Conservation (phyloP, 176 grass and related monocot genomes). For the Aegilops speltoides region DNA sequence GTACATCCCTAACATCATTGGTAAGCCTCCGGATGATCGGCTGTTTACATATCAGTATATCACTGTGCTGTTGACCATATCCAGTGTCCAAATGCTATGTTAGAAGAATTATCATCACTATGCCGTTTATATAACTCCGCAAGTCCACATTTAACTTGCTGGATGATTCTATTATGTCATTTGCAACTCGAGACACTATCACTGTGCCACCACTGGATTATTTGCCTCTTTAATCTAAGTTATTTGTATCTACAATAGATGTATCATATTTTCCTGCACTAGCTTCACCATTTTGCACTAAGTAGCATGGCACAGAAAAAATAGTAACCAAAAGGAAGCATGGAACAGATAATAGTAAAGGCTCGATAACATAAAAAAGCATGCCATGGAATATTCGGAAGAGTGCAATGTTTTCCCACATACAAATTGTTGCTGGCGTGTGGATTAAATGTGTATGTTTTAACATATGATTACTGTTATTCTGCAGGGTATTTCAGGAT, state of each 20-base stretch:
- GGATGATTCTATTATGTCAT: not conserved
- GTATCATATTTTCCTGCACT: not conserved
- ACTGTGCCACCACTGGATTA: too few relatives aligned
- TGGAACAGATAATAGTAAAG: not conserved
- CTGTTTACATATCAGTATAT: not conserved
- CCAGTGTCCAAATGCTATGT: not conserved
- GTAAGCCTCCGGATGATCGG: slow-evolving; percentile 8
- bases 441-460: not conserved
- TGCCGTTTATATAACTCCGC: not conserved
- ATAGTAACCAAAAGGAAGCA: not conserved
- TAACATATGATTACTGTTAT: not conserved
- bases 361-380: not conserved
- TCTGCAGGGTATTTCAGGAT: slow-evolving; percentile 80
- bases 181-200: not conserved
- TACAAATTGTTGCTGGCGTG: not conserved
- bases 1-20: slow-evolving; percentile 91
- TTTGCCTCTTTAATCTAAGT: not conserved
- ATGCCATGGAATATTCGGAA: not conserved
- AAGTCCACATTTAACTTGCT: not conserved
- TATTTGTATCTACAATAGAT: not conserved
- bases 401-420: not conserved
- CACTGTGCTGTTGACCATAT: not conserved
- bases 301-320: not conserved
- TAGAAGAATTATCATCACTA: not conserved
- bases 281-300: not conserved